phyloP scores from a whole-genome alignment of 2,329 filamentous ascomycete species.

The Alternaria ethzedia region DNA sequence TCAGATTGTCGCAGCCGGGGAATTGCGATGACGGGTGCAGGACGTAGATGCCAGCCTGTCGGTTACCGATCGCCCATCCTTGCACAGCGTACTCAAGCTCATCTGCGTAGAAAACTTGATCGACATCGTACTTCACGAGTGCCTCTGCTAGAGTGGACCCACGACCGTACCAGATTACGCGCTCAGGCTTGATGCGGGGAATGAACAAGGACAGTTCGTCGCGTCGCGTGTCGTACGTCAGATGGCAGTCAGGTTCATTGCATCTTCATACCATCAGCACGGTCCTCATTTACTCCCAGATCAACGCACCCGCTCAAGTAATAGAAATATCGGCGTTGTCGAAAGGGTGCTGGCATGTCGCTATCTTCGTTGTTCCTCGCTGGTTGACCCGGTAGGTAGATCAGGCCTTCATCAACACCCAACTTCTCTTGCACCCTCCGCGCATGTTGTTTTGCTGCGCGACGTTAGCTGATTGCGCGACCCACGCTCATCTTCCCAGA shows the following conservation, averaged over 20 bases:
- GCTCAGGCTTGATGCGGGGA: conserved; percentile 68
- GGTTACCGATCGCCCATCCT: conserved; percentile 37
- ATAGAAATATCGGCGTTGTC: conserved; percentile 68
- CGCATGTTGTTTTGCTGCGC: conserved; percentile 50
- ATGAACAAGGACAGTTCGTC: conserved; percentile 77
- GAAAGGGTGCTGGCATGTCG: conserved; percentile 63
- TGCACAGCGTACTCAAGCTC: conserved; percentile 39
- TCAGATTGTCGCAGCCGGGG: conserved; percentile 11
- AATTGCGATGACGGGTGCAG: conserved; percentile 39
- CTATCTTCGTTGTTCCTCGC: conserved; percentile 63
- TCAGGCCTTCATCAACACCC: conserved; percentile 52
- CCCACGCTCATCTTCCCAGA: not conserved
- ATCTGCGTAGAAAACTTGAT: conserved; percentile 67
- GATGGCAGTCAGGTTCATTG: conserved; percentile 60
- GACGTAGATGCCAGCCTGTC: conserved; percentile 40
- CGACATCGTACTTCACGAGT: conserved; percentile 68
- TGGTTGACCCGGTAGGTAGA: conserved; percentile 63
- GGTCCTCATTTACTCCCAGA: not conserved
- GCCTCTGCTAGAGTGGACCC: conserved; percentile 68
- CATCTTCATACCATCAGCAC: conserved; percentile 33
- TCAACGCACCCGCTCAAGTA: conserved; percentile 60
- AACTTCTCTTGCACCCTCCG: conserved; percentile 46
- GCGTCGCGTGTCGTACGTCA: conserved; percentile 63
- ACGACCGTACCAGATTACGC: conserved; percentile 69
- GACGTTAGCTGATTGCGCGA: conserved; percentile 3